Conservation (phyloP, 169 alveolate species). For the Eimeria acervulina region DNA sequence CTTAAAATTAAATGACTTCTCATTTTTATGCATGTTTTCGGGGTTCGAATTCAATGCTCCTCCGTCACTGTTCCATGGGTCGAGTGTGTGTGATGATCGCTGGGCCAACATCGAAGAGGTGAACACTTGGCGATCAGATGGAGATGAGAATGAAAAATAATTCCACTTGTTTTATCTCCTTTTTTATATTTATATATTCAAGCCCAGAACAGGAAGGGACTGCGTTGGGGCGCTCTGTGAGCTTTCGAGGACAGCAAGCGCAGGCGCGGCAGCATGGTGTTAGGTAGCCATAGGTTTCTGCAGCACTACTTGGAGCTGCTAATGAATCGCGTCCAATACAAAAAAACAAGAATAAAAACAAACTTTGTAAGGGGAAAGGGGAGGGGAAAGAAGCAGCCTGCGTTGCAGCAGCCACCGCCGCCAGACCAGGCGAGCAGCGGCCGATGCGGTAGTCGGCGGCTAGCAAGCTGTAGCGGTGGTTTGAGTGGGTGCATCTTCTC, state of each 20-base stretch:
- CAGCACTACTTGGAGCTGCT: not conserved
- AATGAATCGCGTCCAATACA: too few relatives aligned
- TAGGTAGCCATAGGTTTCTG: not conserved
- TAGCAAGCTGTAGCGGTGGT: slow-evolving; percentile 29
- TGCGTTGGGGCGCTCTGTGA: not conserved
- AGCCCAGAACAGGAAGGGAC: not conserved
- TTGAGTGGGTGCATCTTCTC: not conserved
- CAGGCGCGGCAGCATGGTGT: not conserved
- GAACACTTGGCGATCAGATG: not conserved
- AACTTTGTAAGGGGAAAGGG: not conserved
- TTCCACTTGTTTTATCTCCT: too few relatives aligned
- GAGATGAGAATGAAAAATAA: not conserved
- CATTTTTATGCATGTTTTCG: not conserved
- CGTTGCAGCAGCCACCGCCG: not conserved
- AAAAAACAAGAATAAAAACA: not conserved
- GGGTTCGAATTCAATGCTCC: not conserved
- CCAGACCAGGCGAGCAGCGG: slow-evolving; percentile 35
- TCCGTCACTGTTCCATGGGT: not conserved
- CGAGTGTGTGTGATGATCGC: not conserved
- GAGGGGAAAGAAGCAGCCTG: not conserved
- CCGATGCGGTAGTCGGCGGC: slow-evolving; percentile 53
- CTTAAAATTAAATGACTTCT: too few relatives aligned
- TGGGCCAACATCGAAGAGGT: not conserved
- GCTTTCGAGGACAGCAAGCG: not conserved
- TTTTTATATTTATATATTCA: too few relatives aligned